phyloP scores from a whole-genome alignment of 1,284 basidiomycete species.

The Ceratobasidium theobromae region DNA sequence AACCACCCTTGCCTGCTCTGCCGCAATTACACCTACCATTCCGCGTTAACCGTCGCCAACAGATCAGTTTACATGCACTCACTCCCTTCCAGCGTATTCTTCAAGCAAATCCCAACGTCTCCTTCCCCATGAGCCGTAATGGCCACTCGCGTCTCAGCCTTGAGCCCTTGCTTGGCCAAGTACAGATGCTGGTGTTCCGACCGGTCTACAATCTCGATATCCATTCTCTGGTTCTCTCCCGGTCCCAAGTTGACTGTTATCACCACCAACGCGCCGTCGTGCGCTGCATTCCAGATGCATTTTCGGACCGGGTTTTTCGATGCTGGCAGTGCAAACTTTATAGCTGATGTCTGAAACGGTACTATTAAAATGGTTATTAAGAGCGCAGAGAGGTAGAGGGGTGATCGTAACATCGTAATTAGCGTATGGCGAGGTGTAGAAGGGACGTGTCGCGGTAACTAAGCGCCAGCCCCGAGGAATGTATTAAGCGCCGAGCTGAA shows the following conservation, averaged over 20 bases:
- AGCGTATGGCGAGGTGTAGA: not conserved
- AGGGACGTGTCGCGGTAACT: slow-evolving; percentile 19
- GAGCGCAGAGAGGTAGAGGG: slow-evolving; percentile 5
- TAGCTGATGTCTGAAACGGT: slow-evolving; percentile 48
- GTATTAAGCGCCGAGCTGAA: not conserved
- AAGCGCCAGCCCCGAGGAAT: not conserved
- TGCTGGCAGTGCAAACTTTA: slow-evolving; percentile 81
- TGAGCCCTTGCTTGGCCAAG: slow-evolving; percentile 84
- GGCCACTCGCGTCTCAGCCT: slow-evolving; percentile 88
- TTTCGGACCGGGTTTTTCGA: slow-evolving; percentile 68
- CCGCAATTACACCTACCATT: not conserved
- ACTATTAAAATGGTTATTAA: not conserved
- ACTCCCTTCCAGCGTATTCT: slow-evolving; percentile 75
- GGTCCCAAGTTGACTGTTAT: slow-evolving; percentile 89
- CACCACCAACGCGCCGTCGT: slow-evolving; percentile 82
- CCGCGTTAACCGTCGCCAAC: not conserved
- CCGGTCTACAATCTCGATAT: slow-evolving; percentile 94
- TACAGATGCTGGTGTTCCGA: slow-evolving; percentile 87
- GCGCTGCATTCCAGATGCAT: slow-evolving; percentile 94
- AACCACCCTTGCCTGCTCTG: slow-evolving; percentile 52
- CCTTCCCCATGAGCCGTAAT: slow-evolving; percentile 93
- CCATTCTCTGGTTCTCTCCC: slow-evolving; percentile 74
- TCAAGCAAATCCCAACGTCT: slow-evolving; percentile 94
- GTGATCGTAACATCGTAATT: slow-evolving; percentile 17
- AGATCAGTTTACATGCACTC: too few relatives aligned